These are phyloP conservation scores for Oryza meyeriana DNA, from an alignment of 176 grass and related monocot species.

Conservation along the genomic window DNA sequence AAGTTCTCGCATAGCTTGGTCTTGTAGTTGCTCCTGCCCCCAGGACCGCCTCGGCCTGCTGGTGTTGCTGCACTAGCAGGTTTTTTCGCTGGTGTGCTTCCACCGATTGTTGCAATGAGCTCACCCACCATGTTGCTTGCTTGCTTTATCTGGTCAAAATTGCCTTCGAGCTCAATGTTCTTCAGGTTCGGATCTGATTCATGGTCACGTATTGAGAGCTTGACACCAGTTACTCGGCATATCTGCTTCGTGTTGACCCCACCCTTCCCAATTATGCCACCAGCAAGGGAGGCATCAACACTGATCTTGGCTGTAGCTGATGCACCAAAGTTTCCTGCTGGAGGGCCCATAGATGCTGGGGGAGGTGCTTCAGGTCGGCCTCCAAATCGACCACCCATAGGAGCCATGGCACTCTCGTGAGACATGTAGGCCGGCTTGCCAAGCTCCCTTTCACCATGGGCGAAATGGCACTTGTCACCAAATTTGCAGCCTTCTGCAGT, in stretches of 20 bases:
- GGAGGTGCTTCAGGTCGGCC: constrained; percentile 41
- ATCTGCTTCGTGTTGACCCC: constrained; percentile 94
- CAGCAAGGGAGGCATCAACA: constrained; percentile 77
- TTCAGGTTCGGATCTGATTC: constrained; percentile 67
- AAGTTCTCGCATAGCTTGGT: constrained; percentile 92
- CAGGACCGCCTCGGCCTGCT: constrained; percentile 13
- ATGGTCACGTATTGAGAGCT: constrained; percentile 70
- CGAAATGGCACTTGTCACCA: constrained; percentile 79
- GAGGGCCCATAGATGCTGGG: constrained; percentile 29
- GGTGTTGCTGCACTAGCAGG: neutral
- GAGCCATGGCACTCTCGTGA: constrained; percentile 41
- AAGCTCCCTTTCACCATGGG: constrained; percentile 82
- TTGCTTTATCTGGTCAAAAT: constrained; percentile 92
- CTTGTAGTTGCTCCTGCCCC: constrained; percentile 70
- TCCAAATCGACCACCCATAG: constrained; percentile 48
- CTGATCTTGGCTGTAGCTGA: constrained; percentile 91
- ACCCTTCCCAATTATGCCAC: constrained; percentile 90
- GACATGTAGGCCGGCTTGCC: constrained; percentile 41
- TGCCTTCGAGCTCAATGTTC: constrained; percentile 92
- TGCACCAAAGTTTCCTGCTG: constrained; percentile 67
- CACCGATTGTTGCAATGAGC: constrained; percentile 63
- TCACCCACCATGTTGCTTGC: constrained; percentile 82
- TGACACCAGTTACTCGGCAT: constrained; percentile 68
- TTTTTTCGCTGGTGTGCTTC: constrained; percentile 31
- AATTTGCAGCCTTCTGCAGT: constrained; percentile 84